A percentile compares a stretch with the other conserved stretches of the same genome.
phyloP scores from a whole-genome alignment of 805 yeast species.

The Candida adriatica region DNA sequence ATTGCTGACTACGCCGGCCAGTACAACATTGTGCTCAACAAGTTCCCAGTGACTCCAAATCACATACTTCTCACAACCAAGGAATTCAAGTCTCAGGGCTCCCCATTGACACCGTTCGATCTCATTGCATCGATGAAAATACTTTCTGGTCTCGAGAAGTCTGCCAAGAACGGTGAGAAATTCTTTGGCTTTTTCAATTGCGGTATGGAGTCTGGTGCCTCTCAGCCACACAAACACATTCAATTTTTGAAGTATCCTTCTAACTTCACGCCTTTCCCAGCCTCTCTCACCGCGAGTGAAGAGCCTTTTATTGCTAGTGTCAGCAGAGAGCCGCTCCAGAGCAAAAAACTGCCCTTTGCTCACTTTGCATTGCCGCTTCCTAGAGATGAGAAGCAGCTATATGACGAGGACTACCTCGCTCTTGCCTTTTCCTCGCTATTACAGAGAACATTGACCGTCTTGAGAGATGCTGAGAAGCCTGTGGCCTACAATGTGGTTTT shows the following conservation, averaged over 20 bases:
- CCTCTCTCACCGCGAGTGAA: slow-evolving; percentile 34
- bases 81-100: slow-evolving; percentile 60
- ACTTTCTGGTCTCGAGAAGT: slow-evolving; percentile 40
- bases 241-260: slow-evolving; percentile 75
- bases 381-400: slow-evolving; percentile 29
- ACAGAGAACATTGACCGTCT: slow-evolving; percentile 61
- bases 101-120: slow-evolving; percentile 69
- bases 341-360: slow-evolving; percentile 63
- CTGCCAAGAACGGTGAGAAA: slow-evolving; percentile 31
- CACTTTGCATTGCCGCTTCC: slow-evolving; percentile 73
- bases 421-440: slow-evolving; percentile 66
- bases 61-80: slow-evolving; percentile 79
- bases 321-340: slow-evolving; percentile 53
- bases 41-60: slow-evolving; percentile 74
- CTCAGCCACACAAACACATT: slow-evolving; percentile 87
- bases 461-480: slow-evolving; percentile 42
- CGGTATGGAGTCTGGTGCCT: slow-evolving; percentile 89
- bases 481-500: slow-evolving; percentile 76
- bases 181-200: slow-evolving; percentile 85
- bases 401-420: slow-evolving; percentile 50
- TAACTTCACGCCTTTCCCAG: slow-evolving; percentile 52
- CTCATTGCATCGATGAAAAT: slow-evolving; percentile 51
- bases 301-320: slow-evolving; percentile 49
- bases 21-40: slow-evolving; percentile 69
- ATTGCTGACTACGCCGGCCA: slow-evolving; percentile 41